A percentile compares a stretch with the other conserved stretches of the same genome.
phyloP scores from a whole-genome alignment of 2,329 filamentous ascomycete species.

The Xylaria sp. region DNA sequence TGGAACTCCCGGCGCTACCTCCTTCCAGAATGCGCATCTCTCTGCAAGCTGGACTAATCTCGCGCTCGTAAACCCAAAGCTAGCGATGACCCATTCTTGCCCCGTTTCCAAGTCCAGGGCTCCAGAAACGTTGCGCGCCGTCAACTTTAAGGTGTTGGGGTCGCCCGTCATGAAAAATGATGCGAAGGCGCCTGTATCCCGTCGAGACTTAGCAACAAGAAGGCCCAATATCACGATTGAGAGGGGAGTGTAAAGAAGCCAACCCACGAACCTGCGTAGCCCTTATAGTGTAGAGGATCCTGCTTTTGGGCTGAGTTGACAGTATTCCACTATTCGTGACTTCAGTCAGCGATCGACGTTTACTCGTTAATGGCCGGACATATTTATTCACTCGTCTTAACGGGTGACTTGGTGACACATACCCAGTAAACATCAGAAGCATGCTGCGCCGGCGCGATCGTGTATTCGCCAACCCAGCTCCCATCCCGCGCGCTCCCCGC shows the following conservation, averaged over 20 bases:
- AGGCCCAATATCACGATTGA: too few relatives aligned
- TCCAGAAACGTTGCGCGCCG: conserved; percentile 54
- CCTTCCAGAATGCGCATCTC: conserved; percentile 66
- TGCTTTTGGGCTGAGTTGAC: conserved; percentile 63
- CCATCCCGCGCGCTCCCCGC: conserved; percentile 56
- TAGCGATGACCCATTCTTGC: conserved; percentile 63
- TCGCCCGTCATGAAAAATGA: conserved; percentile 70
- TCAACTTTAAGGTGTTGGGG: conserved; percentile 68
- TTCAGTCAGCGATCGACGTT: conserved; percentile 14
- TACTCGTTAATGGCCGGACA: not conserved
- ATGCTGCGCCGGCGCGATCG: conserved; percentile 68
- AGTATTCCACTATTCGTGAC: conserved; percentile 63
- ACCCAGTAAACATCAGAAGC: conserved; percentile 68
- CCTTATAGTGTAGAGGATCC: conserved; percentile 65
- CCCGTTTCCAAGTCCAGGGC: conserved; percentile 58
- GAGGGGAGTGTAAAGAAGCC: not conserved
- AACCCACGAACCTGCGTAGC: conserved; percentile 53
- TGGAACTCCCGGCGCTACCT: conserved; percentile 58
- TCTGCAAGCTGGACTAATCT: conserved; percentile 54
- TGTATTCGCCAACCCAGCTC: conserved; percentile 69
- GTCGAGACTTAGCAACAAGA: conserved; percentile 24
- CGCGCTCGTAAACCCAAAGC: conserved; percentile 57
- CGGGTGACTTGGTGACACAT: conserved; percentile 40
- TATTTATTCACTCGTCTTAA: too few relatives aligned
- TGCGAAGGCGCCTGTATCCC: conserved; percentile 64